phyloP scores from a whole-genome alignment of 192 early-diverging fungal genomes.

The Backusella luteola region DNA sequence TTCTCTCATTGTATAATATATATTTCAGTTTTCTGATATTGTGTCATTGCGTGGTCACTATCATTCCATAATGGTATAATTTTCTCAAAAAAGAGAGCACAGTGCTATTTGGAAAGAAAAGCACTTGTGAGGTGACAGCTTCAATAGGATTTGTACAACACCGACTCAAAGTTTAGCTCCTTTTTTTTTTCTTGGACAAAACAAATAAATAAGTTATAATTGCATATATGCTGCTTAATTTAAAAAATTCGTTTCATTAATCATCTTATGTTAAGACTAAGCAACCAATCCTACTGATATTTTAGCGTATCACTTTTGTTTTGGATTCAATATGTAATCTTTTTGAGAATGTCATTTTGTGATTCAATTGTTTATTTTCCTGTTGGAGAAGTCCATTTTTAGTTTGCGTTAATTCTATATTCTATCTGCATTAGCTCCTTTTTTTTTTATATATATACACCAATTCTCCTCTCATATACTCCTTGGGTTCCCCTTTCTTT shows the following conservation, averaged over 20 bases:
- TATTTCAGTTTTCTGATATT: too few relatives aligned
- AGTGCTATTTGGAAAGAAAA: too few relatives aligned
- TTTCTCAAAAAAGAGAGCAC: too few relatives aligned
- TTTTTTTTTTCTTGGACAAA: background rate
- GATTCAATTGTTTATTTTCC: background rate
- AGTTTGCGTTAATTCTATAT: background rate
- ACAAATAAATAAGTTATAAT: too few relatives aligned
- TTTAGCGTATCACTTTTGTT: background rate
- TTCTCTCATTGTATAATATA: too few relatives aligned
- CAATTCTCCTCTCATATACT: background rate
- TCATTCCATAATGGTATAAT: too few relatives aligned
- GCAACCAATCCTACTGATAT: background rate
- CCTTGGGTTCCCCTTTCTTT: background rate
- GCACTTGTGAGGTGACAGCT: background rate
- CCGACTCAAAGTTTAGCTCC: background rate
- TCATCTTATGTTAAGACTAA: background rate
- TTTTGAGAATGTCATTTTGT: background rate
- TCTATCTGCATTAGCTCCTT: background rate
- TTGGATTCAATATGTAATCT: background rate
- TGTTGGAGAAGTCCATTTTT: background rate
- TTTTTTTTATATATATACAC: background rate
- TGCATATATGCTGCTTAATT: too few relatives aligned
- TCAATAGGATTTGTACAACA: background rate
- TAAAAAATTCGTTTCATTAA: too few relatives aligned
- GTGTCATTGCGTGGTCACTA: too few relatives aligned